phyloP scores from a whole-genome alignment of 352 stramenopile genomes.

The Phytophthora fragariaefolia region DNA sequence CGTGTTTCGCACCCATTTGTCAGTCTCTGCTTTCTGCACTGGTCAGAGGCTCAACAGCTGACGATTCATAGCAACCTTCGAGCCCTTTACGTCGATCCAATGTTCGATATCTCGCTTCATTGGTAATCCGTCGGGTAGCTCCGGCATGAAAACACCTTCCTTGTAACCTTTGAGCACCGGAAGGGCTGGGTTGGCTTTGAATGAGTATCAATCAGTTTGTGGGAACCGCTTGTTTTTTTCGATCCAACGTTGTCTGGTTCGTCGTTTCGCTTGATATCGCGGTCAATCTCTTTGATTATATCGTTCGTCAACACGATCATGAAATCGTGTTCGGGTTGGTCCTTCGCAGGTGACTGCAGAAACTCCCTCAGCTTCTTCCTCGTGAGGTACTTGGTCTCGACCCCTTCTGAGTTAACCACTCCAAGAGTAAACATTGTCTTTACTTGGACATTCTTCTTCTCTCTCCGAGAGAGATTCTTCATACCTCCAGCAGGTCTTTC shows the following conservation, averaged over 20 bases:
- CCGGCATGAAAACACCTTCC: too few relatives aligned
- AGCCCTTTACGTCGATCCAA: constrained; percentile 14
- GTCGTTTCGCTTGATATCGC: too few relatives aligned
- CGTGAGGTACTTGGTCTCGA: too few relatives aligned
- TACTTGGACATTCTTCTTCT: constrained; percentile 12
- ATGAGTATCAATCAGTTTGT: constrained; percentile 12
- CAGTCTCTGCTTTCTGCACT: constrained; percentile 15
- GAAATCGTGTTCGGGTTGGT: too few relatives aligned
- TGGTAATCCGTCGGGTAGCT: constrained; percentile 4
- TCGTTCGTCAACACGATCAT: too few relatives aligned
- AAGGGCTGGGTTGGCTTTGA: constrained; percentile 1
- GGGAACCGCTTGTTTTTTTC: constrained; percentile 5
- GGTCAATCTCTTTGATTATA: too few relatives aligned
- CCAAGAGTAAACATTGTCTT: constrained; percentile 24
- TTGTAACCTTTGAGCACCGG: constrained; percentile 4
- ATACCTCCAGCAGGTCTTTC: constrained; percentile 3
- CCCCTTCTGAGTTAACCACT: too few relatives aligned
- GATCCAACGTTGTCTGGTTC: too few relatives aligned
- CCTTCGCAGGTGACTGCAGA: too few relatives aligned
- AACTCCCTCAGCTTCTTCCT: too few relatives aligned
- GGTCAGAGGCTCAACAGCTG: constrained; percentile 4
- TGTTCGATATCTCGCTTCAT: constrained; percentile 7
- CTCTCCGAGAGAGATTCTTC: constrained; percentile 11
- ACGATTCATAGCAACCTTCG: constrained; percentile 8
- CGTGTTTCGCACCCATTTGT: constrained; percentile 14